Evolutionary conservation across 2,329 filamentous ascomycete species (phyloP).

Genomic region (Colletotrichum aenigma): DNA sequence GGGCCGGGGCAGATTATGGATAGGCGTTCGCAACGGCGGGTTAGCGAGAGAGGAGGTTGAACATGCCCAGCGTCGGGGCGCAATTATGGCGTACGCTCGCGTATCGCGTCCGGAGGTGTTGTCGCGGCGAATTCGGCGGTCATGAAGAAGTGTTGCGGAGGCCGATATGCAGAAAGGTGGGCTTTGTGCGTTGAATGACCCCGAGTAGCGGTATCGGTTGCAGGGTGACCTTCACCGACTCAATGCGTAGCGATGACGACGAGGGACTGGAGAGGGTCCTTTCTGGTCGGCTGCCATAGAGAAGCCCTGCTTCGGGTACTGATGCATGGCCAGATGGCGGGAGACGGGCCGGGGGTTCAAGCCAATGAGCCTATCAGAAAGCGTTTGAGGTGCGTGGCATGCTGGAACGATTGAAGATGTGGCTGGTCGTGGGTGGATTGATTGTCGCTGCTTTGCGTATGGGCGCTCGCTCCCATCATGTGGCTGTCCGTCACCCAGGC

Average conservation of each 20-base stretch:
- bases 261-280: background rate
- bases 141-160: background rate
- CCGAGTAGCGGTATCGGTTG: slow-evolving; percentile 6
- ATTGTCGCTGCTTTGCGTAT: background rate
- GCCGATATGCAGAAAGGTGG: slow-evolving; percentile 2
- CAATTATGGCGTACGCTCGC: background rate
- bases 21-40: background rate
- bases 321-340: slow-evolving; percentile 15
- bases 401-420: background rate
- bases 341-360: background rate
- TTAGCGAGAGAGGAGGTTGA: background rate
- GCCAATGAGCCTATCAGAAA: background rate
- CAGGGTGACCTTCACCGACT: slow-evolving; percentile 11
- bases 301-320: slow-evolving; percentile 3
- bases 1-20: background rate
- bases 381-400: background rate
- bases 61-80: background rate
- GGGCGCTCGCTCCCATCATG: background rate
- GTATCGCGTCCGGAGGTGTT: background rate
- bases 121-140: background rate
- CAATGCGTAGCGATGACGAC: background rate
- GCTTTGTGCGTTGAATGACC: background rate
- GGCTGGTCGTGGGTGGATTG: slow-evolving; percentile 1
- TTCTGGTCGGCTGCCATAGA: background rate
- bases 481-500: background rate